Base-by-base conservation (phyloP, 768 basidiomycete genomes). In the Lactarius akahatsu region DNA sequence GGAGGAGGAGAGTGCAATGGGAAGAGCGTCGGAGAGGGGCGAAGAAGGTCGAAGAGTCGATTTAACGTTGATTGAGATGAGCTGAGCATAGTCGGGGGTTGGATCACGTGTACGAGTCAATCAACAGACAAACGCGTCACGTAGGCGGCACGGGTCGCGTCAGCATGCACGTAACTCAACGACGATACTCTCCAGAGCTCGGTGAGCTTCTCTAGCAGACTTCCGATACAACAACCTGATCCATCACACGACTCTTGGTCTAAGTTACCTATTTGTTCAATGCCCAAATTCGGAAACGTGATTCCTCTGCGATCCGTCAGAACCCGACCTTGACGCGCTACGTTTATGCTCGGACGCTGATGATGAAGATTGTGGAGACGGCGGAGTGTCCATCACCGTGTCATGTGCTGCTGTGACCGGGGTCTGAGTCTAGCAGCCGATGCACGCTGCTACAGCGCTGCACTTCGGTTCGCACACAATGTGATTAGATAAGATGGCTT, bases 41-140 rank as follows among this genome's bases (percentile, higher is more conserved):
- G 43, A 57, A 23, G 56, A 57, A 13, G 36, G 36, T 38, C 36
- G 11, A 38, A 32, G 34, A 58, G 57, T 26, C 20, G 38, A 41
- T 45, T 23, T n/a, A 61, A 34, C 13, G 52, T 50, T 50, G 47
- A 23, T 11, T 50, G 58, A 30, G 40, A 28, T 7, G 54, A 47
- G 45, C 45, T 32, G 30, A n/a, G 45, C n/a, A 26, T 7, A 52
- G 10, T 36, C 43, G 20, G 43, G 30, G 20, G 32, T 40, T 8
- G 23, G 16, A 34, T 56, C 62, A 63, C 62, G 62, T 63, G 62
- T 3, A 11, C 36, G 16, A 10, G 1, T 43, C 55, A 28, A 64
- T 59, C 63, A 57, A 67, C 59, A 47, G 45, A 41, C 43, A 40
- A n/a, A 45, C 65, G 43, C 59, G 52, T 59, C 41, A 15, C 47